Evolutionary conservation across 371 early-diverging fungal species (phyloP).

Genomic region (Haplosporangium sp.): DNA sequence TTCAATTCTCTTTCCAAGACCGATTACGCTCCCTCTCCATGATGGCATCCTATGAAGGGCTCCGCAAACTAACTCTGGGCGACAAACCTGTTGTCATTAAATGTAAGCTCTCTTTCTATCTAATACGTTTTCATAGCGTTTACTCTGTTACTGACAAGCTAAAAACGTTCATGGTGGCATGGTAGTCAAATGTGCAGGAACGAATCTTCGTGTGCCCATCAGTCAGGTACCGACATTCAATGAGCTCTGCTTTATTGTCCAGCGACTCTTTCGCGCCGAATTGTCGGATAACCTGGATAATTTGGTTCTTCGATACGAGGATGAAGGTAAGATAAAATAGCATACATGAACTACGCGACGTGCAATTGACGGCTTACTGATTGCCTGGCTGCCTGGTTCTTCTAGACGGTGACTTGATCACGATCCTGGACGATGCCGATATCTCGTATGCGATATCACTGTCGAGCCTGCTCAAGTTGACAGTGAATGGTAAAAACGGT

Average conservation of each 20-base stretch:
- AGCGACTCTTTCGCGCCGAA: constrained; percentile 60
- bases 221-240: constrained; percentile 67
- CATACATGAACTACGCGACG: too few species aligned
- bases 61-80: constrained; percentile 50
- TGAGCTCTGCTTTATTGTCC: constrained; percentile 69
- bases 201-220: constrained; percentile 61
- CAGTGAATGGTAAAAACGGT: constrained; percentile 49
- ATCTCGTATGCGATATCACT: constrained; percentile 66
- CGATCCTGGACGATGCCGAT: constrained; percentile 65
- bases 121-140: background rate
- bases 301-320: constrained; percentile 62
- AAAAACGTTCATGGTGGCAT: too few species aligned
- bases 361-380: background rate
- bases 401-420: constrained; percentile 67
- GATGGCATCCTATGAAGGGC: constrained; percentile 50
- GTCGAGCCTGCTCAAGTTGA: constrained; percentile 62
- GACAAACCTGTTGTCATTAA: constrained; percentile 53
- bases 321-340: constrained; percentile 57
- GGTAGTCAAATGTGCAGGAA: constrained; percentile 51
- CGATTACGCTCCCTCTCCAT: constrained; percentile 5
- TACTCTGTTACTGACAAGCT: background rate
- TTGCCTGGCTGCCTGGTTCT: background rate
- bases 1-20: background rate
- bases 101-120: constrained; percentile 16
- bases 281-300: constrained; percentile 60